phyloP scores from a whole-genome alignment of 1,284 basidiomycete genomes.

The Heterobasidion occidentale region DNA sequence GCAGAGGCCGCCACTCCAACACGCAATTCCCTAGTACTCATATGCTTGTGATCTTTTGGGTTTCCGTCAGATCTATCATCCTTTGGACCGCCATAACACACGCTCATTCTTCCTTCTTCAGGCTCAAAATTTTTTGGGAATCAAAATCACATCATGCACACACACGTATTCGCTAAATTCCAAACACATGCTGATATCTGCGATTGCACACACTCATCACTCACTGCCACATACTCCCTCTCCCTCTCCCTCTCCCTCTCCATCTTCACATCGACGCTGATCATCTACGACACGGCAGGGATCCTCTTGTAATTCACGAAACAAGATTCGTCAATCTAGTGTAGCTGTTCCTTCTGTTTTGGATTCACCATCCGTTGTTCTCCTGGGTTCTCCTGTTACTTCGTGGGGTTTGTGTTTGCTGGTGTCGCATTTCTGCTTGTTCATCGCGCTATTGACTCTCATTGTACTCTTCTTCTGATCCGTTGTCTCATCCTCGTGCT shows the following conservation, averaged over 20 bases:
- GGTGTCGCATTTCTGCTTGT: conserved; percentile 7
- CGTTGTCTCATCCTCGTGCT: neutral
- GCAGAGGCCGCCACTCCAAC: neutral
- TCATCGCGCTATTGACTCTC: conserved; percentile 1
- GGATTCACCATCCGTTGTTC: conserved; percentile 11
- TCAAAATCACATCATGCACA: conserved; percentile 2
- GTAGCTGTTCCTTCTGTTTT: neutral
- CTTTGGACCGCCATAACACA: neutral
- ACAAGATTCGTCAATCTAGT: conserved; percentile 25
- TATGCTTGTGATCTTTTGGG: neutral
- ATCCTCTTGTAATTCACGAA: conserved; percentile 40
- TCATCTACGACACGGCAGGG: conserved; percentile 14
- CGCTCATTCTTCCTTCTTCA: neutral
- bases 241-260: conserved; percentile 11
- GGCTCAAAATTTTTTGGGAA: neutral
- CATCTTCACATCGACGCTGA: neutral
- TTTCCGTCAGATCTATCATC: neutral
- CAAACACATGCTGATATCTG: neutral
- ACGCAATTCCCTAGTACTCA: neutral
- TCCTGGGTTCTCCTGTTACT: neutral
- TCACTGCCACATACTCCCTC: neutral
- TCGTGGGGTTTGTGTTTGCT: neutral
- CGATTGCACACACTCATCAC: neutral
- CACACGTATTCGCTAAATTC: conserved; percentile 1
- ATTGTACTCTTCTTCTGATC: neutral